Evolutionary conservation across 108 stramenopile genomes (phyloP).

Genomic region (Skeletonema menzelii): DNA sequence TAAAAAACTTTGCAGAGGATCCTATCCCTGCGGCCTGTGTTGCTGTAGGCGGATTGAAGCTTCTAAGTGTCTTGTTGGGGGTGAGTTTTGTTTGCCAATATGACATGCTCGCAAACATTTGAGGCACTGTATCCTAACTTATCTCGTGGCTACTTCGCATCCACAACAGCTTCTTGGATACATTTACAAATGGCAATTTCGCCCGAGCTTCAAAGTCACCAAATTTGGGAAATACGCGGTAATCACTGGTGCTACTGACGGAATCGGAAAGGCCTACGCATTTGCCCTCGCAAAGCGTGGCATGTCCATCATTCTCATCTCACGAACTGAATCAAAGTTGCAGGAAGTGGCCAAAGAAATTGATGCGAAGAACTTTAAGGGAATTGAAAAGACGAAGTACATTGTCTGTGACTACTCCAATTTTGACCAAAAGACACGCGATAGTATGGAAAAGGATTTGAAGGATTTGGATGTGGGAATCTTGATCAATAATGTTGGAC

Average conservation of each 20-base stretch:
- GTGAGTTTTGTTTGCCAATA: slow-evolving; percentile 17
- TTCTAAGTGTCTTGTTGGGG: slow-evolving; percentile 26
- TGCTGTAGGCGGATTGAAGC: slow-evolving; percentile 26
- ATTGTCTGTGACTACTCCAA: slow-evolving; percentile 95
- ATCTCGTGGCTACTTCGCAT: not conserved
- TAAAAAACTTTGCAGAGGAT: slow-evolving; percentile 28
- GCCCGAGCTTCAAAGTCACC: slow-evolving; percentile 86
- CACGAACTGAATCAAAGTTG: slow-evolving; percentile 95
- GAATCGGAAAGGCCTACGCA: slow-evolving; percentile 98
- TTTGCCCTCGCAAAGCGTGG: slow-evolving; percentile 95
- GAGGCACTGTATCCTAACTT: not conserved
- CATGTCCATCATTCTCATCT: slow-evolving; percentile 93
- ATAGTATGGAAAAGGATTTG: slow-evolving; percentile 66
- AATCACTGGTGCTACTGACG: slow-evolving; percentile 98
- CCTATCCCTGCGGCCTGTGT: slow-evolving; percentile 36
- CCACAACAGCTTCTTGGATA: slow-evolving; percentile 28
- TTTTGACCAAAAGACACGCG: slow-evolving; percentile 86
- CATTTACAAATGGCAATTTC: slow-evolving; percentile 90
- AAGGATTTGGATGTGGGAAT: slow-evolving; percentile 89
- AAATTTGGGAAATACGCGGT: slow-evolving; percentile 98
- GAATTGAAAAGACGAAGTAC: slow-evolving; percentile 77
- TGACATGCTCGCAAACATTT: not conserved
- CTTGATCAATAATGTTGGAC: slow-evolving; percentile 99
- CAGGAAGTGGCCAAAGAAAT: slow-evolving; percentile 90
- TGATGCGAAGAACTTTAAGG: slow-evolving; percentile 66